Conservation (phyloP, 306 rosid species). For the Quercus robur region DNA sequence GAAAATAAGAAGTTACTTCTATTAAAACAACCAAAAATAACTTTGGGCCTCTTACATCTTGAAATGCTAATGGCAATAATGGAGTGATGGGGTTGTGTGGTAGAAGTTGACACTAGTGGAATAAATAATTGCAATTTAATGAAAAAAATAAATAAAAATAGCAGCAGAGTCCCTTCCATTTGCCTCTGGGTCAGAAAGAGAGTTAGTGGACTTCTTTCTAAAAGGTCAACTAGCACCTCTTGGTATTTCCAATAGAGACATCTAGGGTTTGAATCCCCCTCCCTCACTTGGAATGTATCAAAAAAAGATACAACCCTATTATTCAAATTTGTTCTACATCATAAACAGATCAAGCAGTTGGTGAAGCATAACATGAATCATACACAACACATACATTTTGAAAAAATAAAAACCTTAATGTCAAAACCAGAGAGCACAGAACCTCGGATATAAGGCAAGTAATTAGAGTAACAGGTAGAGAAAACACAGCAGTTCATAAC, state of each 20-base stretch:
- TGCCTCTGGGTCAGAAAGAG: background rate
- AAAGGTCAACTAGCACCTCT: background rate
- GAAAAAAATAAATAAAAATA: background rate
- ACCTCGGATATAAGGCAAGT: background rate
- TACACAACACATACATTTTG: background rate
- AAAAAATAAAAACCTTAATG: background rate
- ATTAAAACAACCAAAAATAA: background rate
- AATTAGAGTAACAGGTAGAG: background rate
- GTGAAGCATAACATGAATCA: background rate
- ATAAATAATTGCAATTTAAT: background rate
- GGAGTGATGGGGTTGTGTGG: background rate
- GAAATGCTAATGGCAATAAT: background rate
- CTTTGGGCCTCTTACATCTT: background rate
- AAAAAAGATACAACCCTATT: too few species aligned
- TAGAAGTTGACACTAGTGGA: background rate
- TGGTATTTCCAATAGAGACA: too few species aligned
- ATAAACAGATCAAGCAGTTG: background rate
- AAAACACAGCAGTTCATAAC: background rate
- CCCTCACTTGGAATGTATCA: too few species aligned
- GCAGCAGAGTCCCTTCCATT: background rate
- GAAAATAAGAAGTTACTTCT: background rate
- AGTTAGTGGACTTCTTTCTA: background rate
- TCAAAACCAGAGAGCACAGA: background rate
- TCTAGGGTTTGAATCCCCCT: too few species aligned
- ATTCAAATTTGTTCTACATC: background rate